A percentile compares a stretch with the other conserved stretches of the same genome.
These are phyloP conservation scores for Pyrus bretschneideri DNA, from an alignment of 306 rosid species.

Conservation along the genomic window DNA sequence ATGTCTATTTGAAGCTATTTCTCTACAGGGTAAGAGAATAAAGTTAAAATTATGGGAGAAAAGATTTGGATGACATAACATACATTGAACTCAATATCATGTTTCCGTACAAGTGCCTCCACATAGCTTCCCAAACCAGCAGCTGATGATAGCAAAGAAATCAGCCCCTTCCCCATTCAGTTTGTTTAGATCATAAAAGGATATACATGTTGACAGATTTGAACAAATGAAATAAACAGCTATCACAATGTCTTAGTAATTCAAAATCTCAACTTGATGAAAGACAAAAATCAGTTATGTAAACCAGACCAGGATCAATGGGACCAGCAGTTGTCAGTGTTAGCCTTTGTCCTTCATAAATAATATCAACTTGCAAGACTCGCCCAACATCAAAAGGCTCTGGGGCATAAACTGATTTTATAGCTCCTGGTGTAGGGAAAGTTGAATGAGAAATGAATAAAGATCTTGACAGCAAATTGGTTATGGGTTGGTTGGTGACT, in stretches of 20 bases:
- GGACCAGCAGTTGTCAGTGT: slow-evolving; percentile 69
- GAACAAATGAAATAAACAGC: neutral
- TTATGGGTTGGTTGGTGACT: neutral
- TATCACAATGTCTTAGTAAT: slow-evolving; percentile 1
- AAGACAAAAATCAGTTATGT: neutral
- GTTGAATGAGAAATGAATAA: slow-evolving; percentile 3
- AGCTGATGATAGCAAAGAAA: slow-evolving; percentile 50
- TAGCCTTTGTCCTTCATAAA: slow-evolving; percentile 29
- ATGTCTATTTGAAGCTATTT: neutral
- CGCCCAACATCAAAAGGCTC: slow-evolving; percentile 89
- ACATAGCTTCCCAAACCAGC: slow-evolving; percentile 93
- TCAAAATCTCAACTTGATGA: slow-evolving; percentile 2
- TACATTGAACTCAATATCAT: slow-evolving; percentile 81
- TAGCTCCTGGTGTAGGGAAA: slow-evolving; percentile 57
- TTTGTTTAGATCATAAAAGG: neutral
- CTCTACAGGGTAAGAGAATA: neutral
- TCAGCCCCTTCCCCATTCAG: slow-evolving; percentile 2
- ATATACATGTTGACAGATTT: neutral
- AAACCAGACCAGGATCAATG: slow-evolving; percentile 69
- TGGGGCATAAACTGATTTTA: slow-evolving; percentile 70
- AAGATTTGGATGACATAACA: slow-evolving; percentile 13
- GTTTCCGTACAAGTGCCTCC: slow-evolving; percentile 85
- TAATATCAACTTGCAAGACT: slow-evolving; percentile 57
- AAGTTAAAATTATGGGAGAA: neutral
- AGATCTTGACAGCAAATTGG: neutral